Base-by-base conservation (phyloP, 805 yeast species). In the Metschnikowia cubensis region DNA sequence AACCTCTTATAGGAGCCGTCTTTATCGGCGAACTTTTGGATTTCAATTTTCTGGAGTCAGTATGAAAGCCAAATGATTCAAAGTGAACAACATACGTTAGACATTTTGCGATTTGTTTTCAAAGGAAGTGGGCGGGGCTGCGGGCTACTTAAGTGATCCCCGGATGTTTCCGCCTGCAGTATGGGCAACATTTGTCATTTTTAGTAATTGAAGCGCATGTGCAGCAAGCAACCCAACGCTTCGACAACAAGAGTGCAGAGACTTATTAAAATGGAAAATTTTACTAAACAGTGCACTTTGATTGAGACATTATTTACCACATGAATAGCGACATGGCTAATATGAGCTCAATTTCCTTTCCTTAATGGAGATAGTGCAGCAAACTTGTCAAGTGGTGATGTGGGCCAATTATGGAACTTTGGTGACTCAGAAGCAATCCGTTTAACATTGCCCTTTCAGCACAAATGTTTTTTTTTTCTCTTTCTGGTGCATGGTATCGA, bases 1-100 rank as follows among this genome's bases (percentile, higher is more conserved):
- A 70, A 75, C 63, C 88, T 75, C 56, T 80, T 80, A 63, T 61
- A 84, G 36, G 81, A 76, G 35, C 88, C 88, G 51, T 73, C 73
- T 36, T 70, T 66, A 45, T 73, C 69, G 14, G 84, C 82, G 57
- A 75, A 80, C 46, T 75, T 74, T 49, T 71, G 70, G 49, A 77
- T 76, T 50, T 76, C 76, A 21, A 75, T 49, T 57, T 68, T 66
- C 48, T 61, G 57, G 2, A 4, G 48, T 50, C 37, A 50, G 50
- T 43, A 42, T 15, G n/a, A 33, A 10, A 11, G 2, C 8, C 8
- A 20, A 13, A 7, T 11, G 25, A 13, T 31, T 31, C 13, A 7
- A 35, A 10, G 18, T 11, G 25, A 15, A 15, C 4, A 6, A 38
- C 50, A 15, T 45, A 49, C 46, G 5, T 39, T 32, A 8, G 47